Base-by-base conservation (phyloP, 345 rosid genomes). In the Eucalyptus erythrocorys region DNA sequence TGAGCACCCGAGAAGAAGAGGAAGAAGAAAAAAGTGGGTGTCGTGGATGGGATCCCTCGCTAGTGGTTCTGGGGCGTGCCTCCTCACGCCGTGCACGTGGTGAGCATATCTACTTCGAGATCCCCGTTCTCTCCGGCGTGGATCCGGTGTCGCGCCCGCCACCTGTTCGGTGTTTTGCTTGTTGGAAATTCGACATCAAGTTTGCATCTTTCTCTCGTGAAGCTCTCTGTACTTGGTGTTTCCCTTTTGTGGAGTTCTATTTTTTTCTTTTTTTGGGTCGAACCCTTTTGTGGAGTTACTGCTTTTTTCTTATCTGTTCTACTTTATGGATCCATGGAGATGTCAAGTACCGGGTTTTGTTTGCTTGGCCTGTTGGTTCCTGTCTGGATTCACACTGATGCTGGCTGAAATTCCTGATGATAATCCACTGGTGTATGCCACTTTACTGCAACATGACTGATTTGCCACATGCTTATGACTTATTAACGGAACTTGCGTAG, bases 381-480 rank as follows among this genome's bases (percentile, higher is more conserved):
- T 96, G 82, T 96, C 98, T 90, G 89, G 94, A 85, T 96, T 96
- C 89, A 96, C 99, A 85, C 90, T 94, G 92, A 96, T 96, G 98
- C 99, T 99, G 13, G 99, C 98, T 59, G 99, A 97, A 93, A 96
- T 96, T 91, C 99, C 99, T 27, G 98, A 97, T 89, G 95, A 96
- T 87, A 97, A 96, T 92, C 92, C 89, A 87, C 89, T 96, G 88
- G 98, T 95, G 98, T 96, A 93, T 92, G 98, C 91, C 89, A 50
- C 59, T 37, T 3, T 16, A n/a, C 43, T 11, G 21, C 15, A 32
- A n/a, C 42, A 3, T 53, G 53, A 85, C 37, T 85, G 19, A n/a
- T 85, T 49, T 49, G 51, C 51, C 87, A 14, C 24, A 37, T 4
- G 27, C 61, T 55, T 4, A 24, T 1, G 30, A 55, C 61, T 55